Evolutionary conservation across 2,329 filamentous ascomycete species (phyloP).

Genomic region (Tolypocladium tundrense): DNA sequence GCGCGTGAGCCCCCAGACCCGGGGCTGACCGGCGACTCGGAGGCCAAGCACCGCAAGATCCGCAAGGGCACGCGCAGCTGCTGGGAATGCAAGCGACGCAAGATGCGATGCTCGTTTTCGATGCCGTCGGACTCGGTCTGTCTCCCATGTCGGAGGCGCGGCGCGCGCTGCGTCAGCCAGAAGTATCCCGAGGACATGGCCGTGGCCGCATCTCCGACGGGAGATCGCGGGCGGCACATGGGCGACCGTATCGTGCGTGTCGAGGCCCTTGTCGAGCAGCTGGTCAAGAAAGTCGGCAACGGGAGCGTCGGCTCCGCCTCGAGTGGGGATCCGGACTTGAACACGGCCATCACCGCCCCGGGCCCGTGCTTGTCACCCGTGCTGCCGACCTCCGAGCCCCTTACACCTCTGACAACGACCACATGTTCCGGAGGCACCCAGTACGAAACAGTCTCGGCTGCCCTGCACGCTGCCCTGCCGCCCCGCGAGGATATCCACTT

Average conservation of each 20-base stretch:
- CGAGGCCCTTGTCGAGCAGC: slow-evolving; percentile 22
- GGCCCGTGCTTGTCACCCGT: neutral
- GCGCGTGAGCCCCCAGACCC: neutral
- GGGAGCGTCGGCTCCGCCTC: neutral
- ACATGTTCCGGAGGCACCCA: neutral
- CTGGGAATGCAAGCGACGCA: slow-evolving; percentile 49
- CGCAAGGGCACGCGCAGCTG: slow-evolving; percentile 48
- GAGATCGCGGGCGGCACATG: neutral
- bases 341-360: neutral
- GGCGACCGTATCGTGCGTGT: slow-evolving; percentile 23
- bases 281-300: slow-evolving; percentile 5
- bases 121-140: slow-evolving; percentile 27
- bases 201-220: neutral
- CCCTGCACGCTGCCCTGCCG: neutral
- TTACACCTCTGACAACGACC: neutral
- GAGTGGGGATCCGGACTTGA: neutral
- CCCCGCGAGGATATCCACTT: neutral
- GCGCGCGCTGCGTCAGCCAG: slow-evolving; percentile 35
- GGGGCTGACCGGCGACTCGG: neutral
- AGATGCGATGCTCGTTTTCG: slow-evolving; percentile 38
- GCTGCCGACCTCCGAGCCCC: neutral
- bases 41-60: slow-evolving; percentile 13
- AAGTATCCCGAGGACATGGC: slow-evolving; percentile 26
- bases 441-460: neutral
- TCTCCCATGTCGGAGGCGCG: slow-evolving; percentile 32